Evolutionary conservation across 2,329 filamentous ascomycete species (phyloP), one percentile per base, ranked within the genome.

Genomic region (Gaeumannomyces sp.): DNA sequence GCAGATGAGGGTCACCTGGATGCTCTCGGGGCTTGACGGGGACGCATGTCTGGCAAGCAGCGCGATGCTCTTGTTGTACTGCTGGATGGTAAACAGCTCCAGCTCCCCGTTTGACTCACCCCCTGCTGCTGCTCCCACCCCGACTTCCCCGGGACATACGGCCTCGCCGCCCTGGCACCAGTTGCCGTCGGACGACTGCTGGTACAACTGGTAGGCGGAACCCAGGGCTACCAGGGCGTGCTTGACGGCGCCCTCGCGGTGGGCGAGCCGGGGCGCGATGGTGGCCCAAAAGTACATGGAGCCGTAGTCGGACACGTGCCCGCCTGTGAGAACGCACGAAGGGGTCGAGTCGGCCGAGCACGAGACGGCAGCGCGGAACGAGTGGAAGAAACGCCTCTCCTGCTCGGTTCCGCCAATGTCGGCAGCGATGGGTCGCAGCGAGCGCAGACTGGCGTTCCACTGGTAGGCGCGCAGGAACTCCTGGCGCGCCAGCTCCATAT

Each of bases 21-120:
- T 70, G 66, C 69, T 71, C n/a, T 70, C 70, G 8, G 66, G 60
- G 29, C 66, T 67, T 4, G 69, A 67, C 4, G 69, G 70, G 6
- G 65, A 66, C 8, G 70, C 70, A 62, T 73, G 71, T 50, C 63
- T 65, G 35, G 72, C 70, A 22, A 77, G 71, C 27, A 72, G 70
- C 61, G 73, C 73, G 63, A 79, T 75, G 27, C 76, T 74, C 13
- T 71, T 69, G 68, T 74, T 76, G 67, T 79, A 78, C 63, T 78
- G 75, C 64, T 75, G 72, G 65, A 78, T 74, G 57, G 73, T 73
- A 67, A 78, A 76, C 7, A 75, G 68, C 61, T 78, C 76, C 4
- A 74, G 69, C 33, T 73, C 68, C 29, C 70, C 70, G 6, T 69
- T 68, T 35, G 67, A 65, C 22, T 35, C 57, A 10, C 5, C 31